Conservation (phyloP, 2,329 filamentous ascomycete genomes). For the Lecanosticta acicola region DNA sequence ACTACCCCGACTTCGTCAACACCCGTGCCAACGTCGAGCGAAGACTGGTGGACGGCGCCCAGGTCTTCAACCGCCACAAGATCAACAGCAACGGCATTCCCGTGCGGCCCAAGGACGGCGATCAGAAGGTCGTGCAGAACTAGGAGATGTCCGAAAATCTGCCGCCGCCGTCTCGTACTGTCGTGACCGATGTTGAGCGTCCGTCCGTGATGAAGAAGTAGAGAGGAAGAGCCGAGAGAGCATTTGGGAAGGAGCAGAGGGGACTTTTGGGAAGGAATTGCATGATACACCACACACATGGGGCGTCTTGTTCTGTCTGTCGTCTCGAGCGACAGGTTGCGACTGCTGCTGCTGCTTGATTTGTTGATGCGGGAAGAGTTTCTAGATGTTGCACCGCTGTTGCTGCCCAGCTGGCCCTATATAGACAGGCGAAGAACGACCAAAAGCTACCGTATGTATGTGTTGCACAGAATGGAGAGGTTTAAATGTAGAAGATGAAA, state of each 20-base stretch:
- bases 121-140: not conserved
- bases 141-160: not conserved
- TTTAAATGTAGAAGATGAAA: not conserved
- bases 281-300: not conserved
- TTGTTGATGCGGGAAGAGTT: too few species aligned
- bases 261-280: not conserved
- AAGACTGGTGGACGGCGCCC: constrained; percentile 56
- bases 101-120: not conserved
- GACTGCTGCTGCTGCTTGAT: not conserved
- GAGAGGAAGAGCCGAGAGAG: not conserved
- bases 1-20: constrained; percentile 97
- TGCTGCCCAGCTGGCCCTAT: not conserved
- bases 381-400: not conserved
- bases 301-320: not conserved
- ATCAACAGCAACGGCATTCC: constrained; percentile 13
- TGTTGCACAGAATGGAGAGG: not conserved
- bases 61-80: constrained; percentile 47
- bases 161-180: too few species aligned
- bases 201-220: not conserved
- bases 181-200: too few species aligned
- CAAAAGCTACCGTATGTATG: not conserved
- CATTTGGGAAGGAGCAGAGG: not conserved
- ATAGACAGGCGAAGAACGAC: not conserved
- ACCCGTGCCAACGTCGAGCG: constrained; percentile 61
- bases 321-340: too few species aligned